Conservation (phyloP, 176 grass and related monocot species). For the Oryza brachyantha region DNA sequence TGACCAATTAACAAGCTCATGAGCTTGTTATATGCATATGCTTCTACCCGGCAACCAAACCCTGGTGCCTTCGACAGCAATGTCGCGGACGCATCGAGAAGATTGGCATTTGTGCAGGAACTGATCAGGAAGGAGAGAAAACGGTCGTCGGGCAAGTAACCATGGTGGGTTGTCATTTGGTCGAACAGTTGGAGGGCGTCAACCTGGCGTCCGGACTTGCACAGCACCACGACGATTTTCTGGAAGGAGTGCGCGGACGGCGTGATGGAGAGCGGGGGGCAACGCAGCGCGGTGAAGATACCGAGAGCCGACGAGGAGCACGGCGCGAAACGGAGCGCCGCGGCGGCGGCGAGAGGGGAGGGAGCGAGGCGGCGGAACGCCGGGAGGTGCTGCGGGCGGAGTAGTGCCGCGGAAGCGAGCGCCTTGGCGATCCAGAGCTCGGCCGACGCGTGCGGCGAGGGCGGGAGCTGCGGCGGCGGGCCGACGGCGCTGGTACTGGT, state of each 20-base stretch:
- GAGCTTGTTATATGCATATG: slow-evolving; percentile 69
- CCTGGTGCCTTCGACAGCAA: slow-evolving; percentile 40
- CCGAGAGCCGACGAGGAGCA: slow-evolving; percentile 34
- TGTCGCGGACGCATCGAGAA: slow-evolving; percentile 38
- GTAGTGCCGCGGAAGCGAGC: slow-evolving; percentile 6
- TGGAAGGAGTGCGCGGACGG: slow-evolving; percentile 41
- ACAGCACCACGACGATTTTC: slow-evolving; percentile 44
- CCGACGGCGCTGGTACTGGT: background rate
- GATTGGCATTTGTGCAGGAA: slow-evolving; percentile 41
- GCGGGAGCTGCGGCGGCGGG: slow-evolving; percentile 17
- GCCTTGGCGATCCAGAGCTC: slow-evolving; percentile 91
- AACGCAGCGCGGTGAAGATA: slow-evolving; percentile 43
- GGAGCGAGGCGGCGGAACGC: slow-evolving; percentile 25
- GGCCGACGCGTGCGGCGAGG: background rate
- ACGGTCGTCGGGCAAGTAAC: slow-evolving; percentile 36
- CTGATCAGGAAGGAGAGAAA: slow-evolving; percentile 60
- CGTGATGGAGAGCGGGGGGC: slow-evolving; percentile 29
- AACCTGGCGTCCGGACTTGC: slow-evolving; percentile 38
- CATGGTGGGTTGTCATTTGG: slow-evolving; percentile 53
- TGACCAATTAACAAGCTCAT: slow-evolving; percentile 43
- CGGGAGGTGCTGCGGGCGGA: slow-evolving; percentile 24
- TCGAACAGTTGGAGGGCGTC: slow-evolving; percentile 79
- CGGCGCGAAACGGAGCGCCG: slow-evolving; percentile 28
- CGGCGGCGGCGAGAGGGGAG: slow-evolving; percentile 17
- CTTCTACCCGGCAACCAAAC: slow-evolving; percentile 44